These are phyloP conservation scores for Paracoccidioides lutzii DNA, from an alignment of 2,329 filamentous ascomycete species.

Conservation along the genomic window DNA sequence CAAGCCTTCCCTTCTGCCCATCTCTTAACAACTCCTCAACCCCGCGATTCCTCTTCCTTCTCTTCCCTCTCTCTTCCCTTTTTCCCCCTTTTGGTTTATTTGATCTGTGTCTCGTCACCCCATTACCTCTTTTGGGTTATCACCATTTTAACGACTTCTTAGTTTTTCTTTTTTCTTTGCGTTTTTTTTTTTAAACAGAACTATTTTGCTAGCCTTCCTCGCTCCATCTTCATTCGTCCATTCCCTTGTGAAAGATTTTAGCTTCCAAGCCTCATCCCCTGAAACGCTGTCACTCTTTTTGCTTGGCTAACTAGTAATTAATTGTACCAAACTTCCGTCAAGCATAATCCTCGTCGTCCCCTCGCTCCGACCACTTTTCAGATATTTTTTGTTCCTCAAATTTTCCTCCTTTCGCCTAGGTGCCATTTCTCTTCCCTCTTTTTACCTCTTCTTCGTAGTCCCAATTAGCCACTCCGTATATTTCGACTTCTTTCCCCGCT, in stretches of 20 bases:
- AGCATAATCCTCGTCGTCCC: background rate
- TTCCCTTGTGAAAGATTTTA: background rate
- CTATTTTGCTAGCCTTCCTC: background rate
- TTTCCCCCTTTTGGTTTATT: too few species aligned
- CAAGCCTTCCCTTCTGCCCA: too few species aligned
- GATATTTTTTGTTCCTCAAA: background rate
- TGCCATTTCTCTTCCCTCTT: background rate
- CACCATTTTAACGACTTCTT: too few species aligned
- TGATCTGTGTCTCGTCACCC: too few species aligned
- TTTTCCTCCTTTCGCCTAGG: background rate
- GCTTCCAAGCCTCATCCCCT: background rate
- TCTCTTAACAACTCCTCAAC: too few species aligned
- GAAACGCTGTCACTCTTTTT: conserved; percentile 1
- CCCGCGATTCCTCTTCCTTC: too few species aligned
- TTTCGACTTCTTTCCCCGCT: background rate
- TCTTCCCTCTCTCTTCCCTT: too few species aligned
- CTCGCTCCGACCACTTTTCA: background rate
- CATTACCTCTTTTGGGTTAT: too few species aligned
- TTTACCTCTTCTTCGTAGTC: background rate
- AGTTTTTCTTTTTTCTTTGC: background rate
- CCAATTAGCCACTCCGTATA: background rate
- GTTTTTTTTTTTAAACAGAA: background rate
- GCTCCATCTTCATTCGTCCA: background rate
- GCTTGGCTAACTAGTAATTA: background rate
- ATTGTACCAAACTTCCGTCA: background rate